A percentile compares a stretch with the other conserved stretches of the same genome.
These are phyloP conservation scores for Gilbertella persicaria DNA, from an alignment of 371 early-diverging fungal species.

Conservation along the genomic window DNA sequence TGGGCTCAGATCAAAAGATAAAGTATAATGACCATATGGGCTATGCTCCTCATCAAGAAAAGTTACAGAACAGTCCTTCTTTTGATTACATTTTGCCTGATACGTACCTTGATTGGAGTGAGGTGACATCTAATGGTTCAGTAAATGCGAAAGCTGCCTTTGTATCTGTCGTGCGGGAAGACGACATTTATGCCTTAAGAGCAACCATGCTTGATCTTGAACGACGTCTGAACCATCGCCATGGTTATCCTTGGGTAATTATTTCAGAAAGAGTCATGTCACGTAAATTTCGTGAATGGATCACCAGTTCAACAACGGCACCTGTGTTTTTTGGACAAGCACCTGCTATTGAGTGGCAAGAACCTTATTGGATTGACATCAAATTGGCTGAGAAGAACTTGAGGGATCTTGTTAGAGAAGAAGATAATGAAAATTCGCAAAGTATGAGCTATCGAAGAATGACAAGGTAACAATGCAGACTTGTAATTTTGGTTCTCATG, in stretches of 20 bases:
- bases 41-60: conserved; percentile 5
- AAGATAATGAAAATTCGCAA: conserved; percentile 16
- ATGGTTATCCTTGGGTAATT: conserved; percentile 44
- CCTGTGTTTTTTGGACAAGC: conserved; percentile 38
- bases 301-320: conserved; percentile 7
- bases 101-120: conserved; percentile 9
- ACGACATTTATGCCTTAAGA: conserved; percentile 24
- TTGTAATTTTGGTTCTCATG: conserved; percentile 1
- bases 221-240: conserved; percentile 28
- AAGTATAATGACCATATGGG: not conserved
- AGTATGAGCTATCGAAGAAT: conserved; percentile 31
- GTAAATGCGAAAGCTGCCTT: conserved; percentile 30
- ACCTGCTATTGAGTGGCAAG: conserved; percentile 31
- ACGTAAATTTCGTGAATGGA: conserved; percentile 23
- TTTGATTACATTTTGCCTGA: conserved; percentile 7
- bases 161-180: conserved; percentile 27
- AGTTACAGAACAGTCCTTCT: not conserved
- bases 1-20: not conserved
- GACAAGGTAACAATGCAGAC: conserved; percentile 20
- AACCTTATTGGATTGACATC: conserved; percentile 39
- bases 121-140: not conserved
- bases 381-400: conserved; percentile 23
- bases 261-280: conserved; percentile 32
- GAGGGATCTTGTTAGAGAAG: conserved; percentile 7
- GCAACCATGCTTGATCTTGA: conserved; percentile 36